A percentile compares a stretch with the other conserved stretches of the same genome.
These are phyloP conservation scores for Hamamelis virginiana DNA, from an alignment of 164 flowering plant genomes.

Conservation along the genomic window DNA sequence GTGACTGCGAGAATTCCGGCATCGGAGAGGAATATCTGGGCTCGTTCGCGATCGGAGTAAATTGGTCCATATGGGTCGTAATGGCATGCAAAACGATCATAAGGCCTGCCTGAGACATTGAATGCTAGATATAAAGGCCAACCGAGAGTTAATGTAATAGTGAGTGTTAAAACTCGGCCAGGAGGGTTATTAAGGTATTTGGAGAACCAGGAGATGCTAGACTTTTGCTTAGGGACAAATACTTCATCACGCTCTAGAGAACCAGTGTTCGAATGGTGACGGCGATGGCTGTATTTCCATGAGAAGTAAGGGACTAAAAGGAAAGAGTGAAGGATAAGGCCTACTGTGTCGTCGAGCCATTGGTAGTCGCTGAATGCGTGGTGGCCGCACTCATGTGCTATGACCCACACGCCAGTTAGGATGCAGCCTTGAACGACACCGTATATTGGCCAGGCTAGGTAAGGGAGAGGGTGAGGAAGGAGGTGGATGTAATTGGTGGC, in stretches of 20 bases:
- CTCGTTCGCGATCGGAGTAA: conserved; percentile 60
- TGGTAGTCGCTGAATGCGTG: conserved; percentile 85
- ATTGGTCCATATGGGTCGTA: conserved; percentile 77
- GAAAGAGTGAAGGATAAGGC: conserved; percentile 66
- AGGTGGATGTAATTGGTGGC: conserved; percentile 52
- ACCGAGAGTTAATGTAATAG: conserved; percentile 54
- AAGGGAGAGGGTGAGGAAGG: conserved; percentile 48
- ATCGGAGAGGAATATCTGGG: conserved; percentile 65
- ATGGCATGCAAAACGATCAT: conserved; percentile 79
- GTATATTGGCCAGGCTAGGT: conserved; percentile 68
- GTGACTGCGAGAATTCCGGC: conserved; percentile 49
- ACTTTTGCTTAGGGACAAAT: conserved; percentile 73
- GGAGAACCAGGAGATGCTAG: conserved; percentile 48
- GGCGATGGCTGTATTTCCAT: conserved; percentile 88
- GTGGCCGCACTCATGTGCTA: conserved; percentile 95
- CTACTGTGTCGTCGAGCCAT: conserved; percentile 85
- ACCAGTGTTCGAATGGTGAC: conserved; percentile 87
- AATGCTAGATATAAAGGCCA: conserved; percentile 78
- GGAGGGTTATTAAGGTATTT: conserved; percentile 73
- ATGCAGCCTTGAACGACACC: conserved; percentile 68
- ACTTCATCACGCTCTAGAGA: conserved; percentile 78
- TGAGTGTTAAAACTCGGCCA: conserved; percentile 55
- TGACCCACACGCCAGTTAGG: conserved; percentile 81
- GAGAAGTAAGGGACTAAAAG: conserved; percentile 90
- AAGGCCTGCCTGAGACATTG: conserved; percentile 77